Evolutionary conservation across 2,329 filamentous ascomycete genomes (phyloP).

Genomic region (Beauveria sp.): DNA sequence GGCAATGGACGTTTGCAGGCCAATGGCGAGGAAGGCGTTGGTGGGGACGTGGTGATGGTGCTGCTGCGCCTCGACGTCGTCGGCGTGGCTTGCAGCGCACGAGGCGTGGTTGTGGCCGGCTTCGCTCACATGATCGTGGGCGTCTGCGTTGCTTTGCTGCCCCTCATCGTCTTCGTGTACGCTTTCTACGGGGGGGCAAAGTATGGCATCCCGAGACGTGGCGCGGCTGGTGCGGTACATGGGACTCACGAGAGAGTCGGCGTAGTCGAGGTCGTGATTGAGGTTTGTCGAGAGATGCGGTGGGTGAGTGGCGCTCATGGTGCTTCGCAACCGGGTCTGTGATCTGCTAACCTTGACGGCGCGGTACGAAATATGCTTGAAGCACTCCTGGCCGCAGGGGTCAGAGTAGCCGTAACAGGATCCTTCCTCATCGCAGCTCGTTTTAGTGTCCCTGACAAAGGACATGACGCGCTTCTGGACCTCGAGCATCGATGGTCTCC

Average conservation of each 20-base stretch:
- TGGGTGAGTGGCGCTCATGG: constrained; percentile 27
- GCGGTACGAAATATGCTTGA: constrained; percentile 46
- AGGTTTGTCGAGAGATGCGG: constrained; percentile 19
- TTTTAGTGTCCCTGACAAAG: constrained; percentile 58
- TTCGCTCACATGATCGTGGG: constrained; percentile 27
- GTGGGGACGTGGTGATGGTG: constrained; percentile 94
- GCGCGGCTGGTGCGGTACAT: constrained; percentile 29
- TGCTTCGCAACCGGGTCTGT: constrained; percentile 33
- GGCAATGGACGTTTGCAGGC: constrained; percentile 90
- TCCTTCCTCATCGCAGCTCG: constrained; percentile 52
- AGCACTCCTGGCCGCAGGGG: constrained; percentile 58
- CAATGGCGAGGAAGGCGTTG: constrained; percentile 88
- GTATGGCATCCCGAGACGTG: constrained; percentile 31
- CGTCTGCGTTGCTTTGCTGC: constrained; percentile 26
- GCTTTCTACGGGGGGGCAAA: constrained; percentile 11
- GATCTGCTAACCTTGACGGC: constrained; percentile 24
- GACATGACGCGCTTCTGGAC: constrained; percentile 52
- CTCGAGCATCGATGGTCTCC: constrained; percentile 46
- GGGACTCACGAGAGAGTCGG: constrained; percentile 25
- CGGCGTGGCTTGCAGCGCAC: constrained; percentile 24
- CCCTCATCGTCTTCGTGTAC: constrained; percentile 15
- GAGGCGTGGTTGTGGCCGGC: constrained; percentile 12
- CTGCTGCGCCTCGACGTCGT: constrained; percentile 40
- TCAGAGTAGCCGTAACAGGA: constrained; percentile 59
- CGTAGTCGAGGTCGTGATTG: constrained; percentile 21